A percentile compares a stretch with the other conserved stretches of the same genome.
Conservation (phyloP, 768 basidiomycete species). For the Agaricus subrufescens region DNA sequence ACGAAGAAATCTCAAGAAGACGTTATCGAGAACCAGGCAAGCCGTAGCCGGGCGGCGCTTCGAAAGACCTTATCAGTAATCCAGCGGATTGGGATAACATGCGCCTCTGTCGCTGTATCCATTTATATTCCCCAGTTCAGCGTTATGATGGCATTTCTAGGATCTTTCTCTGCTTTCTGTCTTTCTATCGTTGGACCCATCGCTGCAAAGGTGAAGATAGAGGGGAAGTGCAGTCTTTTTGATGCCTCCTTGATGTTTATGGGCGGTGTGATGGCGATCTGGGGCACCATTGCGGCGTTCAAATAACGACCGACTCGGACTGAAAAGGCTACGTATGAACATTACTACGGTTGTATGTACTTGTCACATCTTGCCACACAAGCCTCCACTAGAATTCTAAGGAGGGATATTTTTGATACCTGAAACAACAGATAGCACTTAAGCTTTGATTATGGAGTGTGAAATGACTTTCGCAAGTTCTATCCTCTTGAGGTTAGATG, state of each 20-base stretch:
- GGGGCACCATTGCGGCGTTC: constrained; percentile 74
- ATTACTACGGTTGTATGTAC: too few species aligned
- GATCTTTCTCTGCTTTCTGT: constrained; percentile 79
- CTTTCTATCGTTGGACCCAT: constrained; percentile 78
- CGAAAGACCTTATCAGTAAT: constrained; percentile 40
- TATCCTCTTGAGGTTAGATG: constrained; percentile 21
- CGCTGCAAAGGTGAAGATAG: constrained; percentile 60
- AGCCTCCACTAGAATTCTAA: too few species aligned
- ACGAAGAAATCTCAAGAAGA: constrained; percentile 21
- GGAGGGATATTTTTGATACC: not conserved
- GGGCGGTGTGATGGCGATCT: constrained; percentile 63
- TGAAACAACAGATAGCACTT: constrained; percentile 7
- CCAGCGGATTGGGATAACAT: constrained; percentile 56
- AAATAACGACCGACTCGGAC: constrained; percentile 8
- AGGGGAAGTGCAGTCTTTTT: constrained; percentile 38
- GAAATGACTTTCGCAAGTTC: constrained; percentile 75
- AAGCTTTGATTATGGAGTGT: constrained; percentile 56
- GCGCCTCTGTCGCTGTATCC: constrained; percentile 61
- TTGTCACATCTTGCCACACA: too few species aligned
- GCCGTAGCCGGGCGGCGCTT: constrained; percentile 22
- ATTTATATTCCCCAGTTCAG: constrained; percentile 78
- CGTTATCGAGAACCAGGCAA: constrained; percentile 11
- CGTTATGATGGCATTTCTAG: constrained; percentile 84
- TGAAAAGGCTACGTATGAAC: too few species aligned
- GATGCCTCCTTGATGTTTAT: constrained; percentile 53